phyloP scores from a whole-genome alignment of 805 yeast species.

The Ogataea salicorniae region DNA sequence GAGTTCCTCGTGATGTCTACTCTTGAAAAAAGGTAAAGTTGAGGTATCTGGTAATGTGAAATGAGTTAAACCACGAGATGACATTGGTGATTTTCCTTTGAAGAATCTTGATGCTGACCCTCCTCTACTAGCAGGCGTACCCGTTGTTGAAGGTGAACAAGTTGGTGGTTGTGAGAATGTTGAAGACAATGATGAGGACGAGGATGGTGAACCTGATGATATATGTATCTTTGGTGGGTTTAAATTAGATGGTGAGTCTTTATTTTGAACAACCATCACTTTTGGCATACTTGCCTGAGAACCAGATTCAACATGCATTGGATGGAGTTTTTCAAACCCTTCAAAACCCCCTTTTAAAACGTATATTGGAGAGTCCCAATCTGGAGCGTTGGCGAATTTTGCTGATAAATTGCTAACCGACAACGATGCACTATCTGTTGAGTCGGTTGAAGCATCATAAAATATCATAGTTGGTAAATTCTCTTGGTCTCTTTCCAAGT shows the following conservation, averaged over 20 bases:
- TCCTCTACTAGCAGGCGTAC: constrained; percentile 1
- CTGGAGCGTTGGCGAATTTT: constrained; percentile 39
- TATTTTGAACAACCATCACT: constrained; percentile 15
- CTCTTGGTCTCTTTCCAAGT: constrained; percentile 24
- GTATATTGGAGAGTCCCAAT: constrained; percentile 37
- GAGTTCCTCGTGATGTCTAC: constrained; percentile 51
- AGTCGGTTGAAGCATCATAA: constrained; percentile 43
- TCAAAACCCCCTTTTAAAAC: constrained; percentile 40
- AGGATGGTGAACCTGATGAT: constrained; percentile 13
- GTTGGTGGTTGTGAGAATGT: constrained; percentile 9
- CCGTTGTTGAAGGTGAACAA: constrained; percentile 19
- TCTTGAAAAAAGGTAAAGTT: constrained; percentile 39
- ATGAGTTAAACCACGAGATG: constrained; percentile 41
- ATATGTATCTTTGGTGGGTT: constrained; percentile 13
- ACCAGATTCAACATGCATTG: constrained; percentile 26
- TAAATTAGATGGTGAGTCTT: constrained; percentile 7
- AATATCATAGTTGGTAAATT: constrained; percentile 41
- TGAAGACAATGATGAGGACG: constrained; percentile 18
- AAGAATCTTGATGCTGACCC: constrained; percentile 1
- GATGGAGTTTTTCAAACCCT: constrained; percentile 29
- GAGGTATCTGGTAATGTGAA: constrained; percentile 47
- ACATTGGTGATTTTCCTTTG: constrained; percentile 12
- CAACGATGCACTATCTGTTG: constrained; percentile 29
- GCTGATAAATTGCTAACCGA: constrained; percentile 41
- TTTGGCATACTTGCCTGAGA: constrained; percentile 12